These are phyloP conservation scores for Fusarium chuoi DNA, from an alignment of 2,329 filamentous ascomycete genomes.

Conservation along the genomic window DNA sequence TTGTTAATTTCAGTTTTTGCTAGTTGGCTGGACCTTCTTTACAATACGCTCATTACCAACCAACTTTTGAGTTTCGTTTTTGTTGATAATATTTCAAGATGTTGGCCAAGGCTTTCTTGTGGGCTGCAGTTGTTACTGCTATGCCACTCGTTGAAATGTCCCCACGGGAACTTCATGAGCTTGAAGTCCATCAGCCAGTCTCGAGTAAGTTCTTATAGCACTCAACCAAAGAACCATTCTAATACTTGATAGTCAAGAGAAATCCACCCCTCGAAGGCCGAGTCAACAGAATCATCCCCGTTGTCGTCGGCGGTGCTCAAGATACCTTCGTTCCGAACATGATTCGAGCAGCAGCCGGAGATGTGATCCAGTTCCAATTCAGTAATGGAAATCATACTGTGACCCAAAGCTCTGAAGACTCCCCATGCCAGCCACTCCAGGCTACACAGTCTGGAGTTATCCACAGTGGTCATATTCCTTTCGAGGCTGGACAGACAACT, in stretches of 20 bases:
- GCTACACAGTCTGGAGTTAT: constrained; percentile 46
- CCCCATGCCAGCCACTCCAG: constrained; percentile 53
- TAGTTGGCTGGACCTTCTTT: constrained; percentile 6
- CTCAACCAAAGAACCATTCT: not conserved
- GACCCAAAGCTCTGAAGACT: constrained; percentile 51
- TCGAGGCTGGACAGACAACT: constrained; percentile 47
- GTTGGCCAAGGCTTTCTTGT: not conserved
- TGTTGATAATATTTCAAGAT: not conserved
- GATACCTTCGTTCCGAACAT: constrained; percentile 52
- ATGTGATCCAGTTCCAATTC: constrained; percentile 57
- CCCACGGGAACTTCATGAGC: not conserved
- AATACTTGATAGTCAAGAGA: not conserved
- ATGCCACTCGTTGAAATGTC: constrained; percentile 27
- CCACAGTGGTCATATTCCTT: constrained; percentile 56
- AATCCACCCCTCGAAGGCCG: constrained; percentile 39
- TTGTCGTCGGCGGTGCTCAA: constrained; percentile 52
- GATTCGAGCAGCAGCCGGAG: constrained; percentile 48
- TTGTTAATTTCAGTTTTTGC: not conserved
- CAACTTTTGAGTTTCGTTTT: not conserved
- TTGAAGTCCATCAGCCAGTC: not conserved
- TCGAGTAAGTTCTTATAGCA: not conserved
- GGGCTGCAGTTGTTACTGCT: not conserved
- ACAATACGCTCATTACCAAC: not conserved
- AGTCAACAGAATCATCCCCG: constrained; percentile 44
- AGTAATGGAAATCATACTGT: constrained; percentile 56